Conservation (phyloP, 2,329 filamentous ascomycete genomes). For the Alternaria incomplexa region DNA sequence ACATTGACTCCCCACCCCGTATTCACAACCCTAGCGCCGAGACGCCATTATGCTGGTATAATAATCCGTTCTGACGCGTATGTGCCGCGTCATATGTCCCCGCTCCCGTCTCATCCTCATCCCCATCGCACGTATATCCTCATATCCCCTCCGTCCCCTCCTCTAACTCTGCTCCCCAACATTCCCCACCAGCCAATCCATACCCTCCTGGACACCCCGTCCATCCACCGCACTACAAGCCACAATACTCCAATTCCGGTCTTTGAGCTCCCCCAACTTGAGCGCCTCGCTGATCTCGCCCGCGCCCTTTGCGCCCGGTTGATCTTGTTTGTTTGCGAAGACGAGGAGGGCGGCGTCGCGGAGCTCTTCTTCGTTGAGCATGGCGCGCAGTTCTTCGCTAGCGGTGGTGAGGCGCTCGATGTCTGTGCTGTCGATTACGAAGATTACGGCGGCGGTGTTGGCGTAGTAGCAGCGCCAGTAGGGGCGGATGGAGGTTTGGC, state of each 20-base stretch:
- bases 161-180: slow-evolving; percentile 10
- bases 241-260: slow-evolving; percentile 99
- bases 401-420: slow-evolving; percentile 93
- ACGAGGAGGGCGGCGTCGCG: slow-evolving; percentile 91
- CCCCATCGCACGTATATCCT: not conserved
- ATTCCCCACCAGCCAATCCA: slow-evolving; percentile 95
- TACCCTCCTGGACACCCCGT: slow-evolving; percentile 91
- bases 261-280: slow-evolving; percentile 85
- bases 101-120: not conserved
- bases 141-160: not conserved
- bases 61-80: slow-evolving; percentile 6
- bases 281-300: slow-evolving; percentile 96
- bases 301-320: slow-evolving; percentile 93
- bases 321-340: slow-evolving; percentile 99
- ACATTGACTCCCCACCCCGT: not conserved
- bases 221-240: slow-evolving; percentile 96
- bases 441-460: slow-evolving; percentile 97
- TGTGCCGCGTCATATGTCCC: slow-evolving; percentile 9
- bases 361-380: slow-evolving; percentile 97
- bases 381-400: slow-evolving; percentile 87
- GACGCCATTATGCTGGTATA: slow-evolving; percentile 33
- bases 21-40: slow-evolving; percentile 17
- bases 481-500: slow-evolving; percentile 96
- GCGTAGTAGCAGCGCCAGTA: slow-evolving; percentile 99
- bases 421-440: slow-evolving; percentile 98